Evolutionary conservation across 2,329 filamentous ascomycete species (phyloP).

Genomic region (Alternaria sp.): DNA sequence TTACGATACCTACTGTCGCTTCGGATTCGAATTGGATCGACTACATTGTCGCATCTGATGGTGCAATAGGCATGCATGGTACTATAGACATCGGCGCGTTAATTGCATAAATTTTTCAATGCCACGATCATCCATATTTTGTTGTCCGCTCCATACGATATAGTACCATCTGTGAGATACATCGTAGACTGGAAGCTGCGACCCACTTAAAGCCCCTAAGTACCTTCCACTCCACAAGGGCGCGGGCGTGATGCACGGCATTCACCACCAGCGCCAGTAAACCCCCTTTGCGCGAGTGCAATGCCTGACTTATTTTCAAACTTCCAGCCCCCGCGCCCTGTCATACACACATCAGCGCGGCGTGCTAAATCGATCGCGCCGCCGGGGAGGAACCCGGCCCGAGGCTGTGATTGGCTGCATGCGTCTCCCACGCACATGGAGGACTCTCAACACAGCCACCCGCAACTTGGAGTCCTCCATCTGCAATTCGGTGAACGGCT

Average conservation of each 20-base stretch:
- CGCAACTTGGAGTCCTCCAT: slow-evolving; percentile 7
- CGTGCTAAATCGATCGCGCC: slow-evolving; percentile 1
- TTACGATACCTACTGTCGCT: neutral
- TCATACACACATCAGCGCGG: slow-evolving; percentile 4
- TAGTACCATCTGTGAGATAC: neutral
- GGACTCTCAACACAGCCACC: slow-evolving; percentile 13
- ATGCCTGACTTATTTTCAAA: neutral
- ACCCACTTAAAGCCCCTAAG: neutral
- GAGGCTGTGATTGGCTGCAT: slow-evolving; percentile 2
- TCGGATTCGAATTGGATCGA: neutral
- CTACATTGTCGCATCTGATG: slow-evolving; percentile 3
- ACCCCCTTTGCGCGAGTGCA: neutral
- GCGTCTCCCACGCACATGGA: slow-evolving; percentile 1
- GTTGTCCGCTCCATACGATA: neutral
- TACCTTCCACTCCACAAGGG: neutral
- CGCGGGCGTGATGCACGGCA: neutral
- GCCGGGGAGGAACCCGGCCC: neutral
- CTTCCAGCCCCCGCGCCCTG: neutral
- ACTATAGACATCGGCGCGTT: neutral
- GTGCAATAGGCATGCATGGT: neutral
- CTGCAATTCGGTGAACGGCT: slow-evolving; percentile 3
- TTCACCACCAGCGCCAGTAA: neutral
- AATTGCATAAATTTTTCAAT: neutral
- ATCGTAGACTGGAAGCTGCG: neutral
- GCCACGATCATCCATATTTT: neutral